Percentiles rank a stretch among this genome's conserved stretches.
phyloP scores from a whole-genome alignment of 2,329 filamentous ascomycete species.

The Neurospora crassa region DNA sequence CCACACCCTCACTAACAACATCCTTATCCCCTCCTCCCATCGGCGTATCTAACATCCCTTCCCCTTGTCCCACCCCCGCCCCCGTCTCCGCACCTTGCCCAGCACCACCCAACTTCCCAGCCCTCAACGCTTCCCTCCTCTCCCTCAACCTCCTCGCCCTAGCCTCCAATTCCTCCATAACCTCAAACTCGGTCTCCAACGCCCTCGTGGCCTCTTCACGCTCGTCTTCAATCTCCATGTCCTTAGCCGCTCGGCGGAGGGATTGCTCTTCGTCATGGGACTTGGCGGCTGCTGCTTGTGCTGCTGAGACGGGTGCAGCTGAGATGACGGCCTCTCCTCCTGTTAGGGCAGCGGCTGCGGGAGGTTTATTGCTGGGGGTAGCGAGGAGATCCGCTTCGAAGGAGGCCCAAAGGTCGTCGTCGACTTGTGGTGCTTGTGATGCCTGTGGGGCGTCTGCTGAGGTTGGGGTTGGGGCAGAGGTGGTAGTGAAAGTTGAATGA shows the following conservation, averaged over 20 bases:
- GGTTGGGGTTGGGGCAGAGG: background rate
- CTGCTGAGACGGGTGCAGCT: conserved; percentile 56
- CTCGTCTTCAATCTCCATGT: conserved; percentile 53
- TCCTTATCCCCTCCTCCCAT: conserved; percentile 9
- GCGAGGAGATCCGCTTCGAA: conserved; percentile 61
- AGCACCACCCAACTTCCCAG: background rate
- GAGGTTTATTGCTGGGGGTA: too few species aligned
- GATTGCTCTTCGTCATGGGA: conserved; percentile 41
- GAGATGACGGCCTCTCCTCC: conserved; percentile 43
- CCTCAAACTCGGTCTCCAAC: conserved; percentile 68
- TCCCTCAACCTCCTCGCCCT: conserved; percentile 60
- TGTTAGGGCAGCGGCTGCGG: too few species aligned
- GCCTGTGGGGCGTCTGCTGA: conserved; percentile 4
- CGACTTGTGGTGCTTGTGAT: conserved; percentile 28
- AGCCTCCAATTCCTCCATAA: conserved; percentile 71
- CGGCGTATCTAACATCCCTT: conserved; percentile 18
- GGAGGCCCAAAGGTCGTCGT: conserved; percentile 78
- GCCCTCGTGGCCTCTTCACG: conserved; percentile 66
- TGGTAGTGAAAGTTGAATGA: background rate
- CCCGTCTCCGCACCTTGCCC: background rate
- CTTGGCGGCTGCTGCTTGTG: conserved; percentile 43
- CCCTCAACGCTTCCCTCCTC: conserved; percentile 53
- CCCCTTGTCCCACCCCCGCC: conserved; percentile 17
- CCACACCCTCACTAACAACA: background rate
- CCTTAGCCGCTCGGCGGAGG: conserved; percentile 43